phyloP scores from a whole-genome alignment of 108 stramenopile genomes.

The Mayamaea pseudoterrestris region DNA sequence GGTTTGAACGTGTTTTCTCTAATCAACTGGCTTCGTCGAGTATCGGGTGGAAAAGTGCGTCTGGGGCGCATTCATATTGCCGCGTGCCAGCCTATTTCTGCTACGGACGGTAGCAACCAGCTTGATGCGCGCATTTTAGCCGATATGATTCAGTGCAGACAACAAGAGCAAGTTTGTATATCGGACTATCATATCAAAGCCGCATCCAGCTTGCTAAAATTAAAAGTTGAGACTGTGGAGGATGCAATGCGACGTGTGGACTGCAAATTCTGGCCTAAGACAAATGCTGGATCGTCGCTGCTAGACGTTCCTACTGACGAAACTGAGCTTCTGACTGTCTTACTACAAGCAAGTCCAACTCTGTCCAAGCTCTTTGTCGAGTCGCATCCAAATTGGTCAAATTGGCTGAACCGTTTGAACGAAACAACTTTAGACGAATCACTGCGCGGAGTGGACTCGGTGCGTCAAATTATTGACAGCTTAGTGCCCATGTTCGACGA shows the following conservation, averaged over 20 bases:
- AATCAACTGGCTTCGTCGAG: constrained; percentile 19
- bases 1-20: too few species aligned
- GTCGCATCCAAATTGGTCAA: constrained; percentile 36
- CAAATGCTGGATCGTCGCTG: neutral
- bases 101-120: constrained; percentile 10
- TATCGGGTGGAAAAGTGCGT: constrained; percentile 29
- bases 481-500: constrained; percentile 29
- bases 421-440: neutral
- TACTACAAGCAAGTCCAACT: constrained; percentile 51
- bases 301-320: constrained; percentile 6
- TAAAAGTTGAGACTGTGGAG: constrained; percentile 19
- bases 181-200: constrained; percentile 58
- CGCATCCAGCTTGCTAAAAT: constrained; percentile 22
- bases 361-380: constrained; percentile 40
- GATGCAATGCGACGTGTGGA: constrained; percentile 32
- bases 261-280: constrained; percentile 18
- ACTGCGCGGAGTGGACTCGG: neutral
- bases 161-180: constrained; percentile 34
- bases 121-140: constrained; percentile 20
- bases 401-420: constrained; percentile 32
- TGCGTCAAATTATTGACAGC: constrained; percentile 11
- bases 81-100: constrained; percentile 31
- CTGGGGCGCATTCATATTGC: constrained; percentile 65
- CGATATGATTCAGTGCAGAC: constrained; percentile 35
- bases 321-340: constrained; percentile 31